phyloP scores from a whole-genome alignment of 345 rosid genomes.

The Populus simonii region DNA sequence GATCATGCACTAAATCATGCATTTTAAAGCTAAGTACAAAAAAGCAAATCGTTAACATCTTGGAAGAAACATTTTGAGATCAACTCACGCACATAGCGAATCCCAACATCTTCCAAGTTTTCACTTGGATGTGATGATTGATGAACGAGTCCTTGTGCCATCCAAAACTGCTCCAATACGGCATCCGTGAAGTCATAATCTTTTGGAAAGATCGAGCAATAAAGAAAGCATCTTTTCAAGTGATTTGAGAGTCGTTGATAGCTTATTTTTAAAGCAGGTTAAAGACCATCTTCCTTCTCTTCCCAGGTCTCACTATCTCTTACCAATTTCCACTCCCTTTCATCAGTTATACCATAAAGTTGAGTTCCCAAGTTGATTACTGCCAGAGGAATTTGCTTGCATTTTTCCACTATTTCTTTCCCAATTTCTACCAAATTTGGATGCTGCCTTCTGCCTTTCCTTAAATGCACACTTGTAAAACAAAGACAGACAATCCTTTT shows the following conservation, averaged over 20 bases:
- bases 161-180: conserved; percentile 16
- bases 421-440: conserved; percentile 13
- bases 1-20: conserved; percentile 38
- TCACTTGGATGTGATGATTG: not conserved
- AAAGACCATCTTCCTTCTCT: not conserved
- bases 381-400: conserved; percentile 27
- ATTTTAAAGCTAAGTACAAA: not conserved
- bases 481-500: conserved; percentile 20
- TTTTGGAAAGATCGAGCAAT: conserved; percentile 26
- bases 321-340: not conserved
- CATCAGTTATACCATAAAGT: not conserved
- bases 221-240: conserved; percentile 11
- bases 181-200: not conserved
- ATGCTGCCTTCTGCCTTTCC: not conserved
- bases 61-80: conserved; percentile 32
- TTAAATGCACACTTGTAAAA: conserved; percentile 26
- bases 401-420: conserved; percentile 28
- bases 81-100: not conserved
- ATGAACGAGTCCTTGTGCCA: conserved; percentile 18
- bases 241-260: not conserved
- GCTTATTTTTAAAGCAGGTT: conserved; percentile 13
- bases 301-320: not conserved
- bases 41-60: not conserved
- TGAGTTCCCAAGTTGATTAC: conserved; percentile 17
- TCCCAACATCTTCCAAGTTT: conserved; percentile 17